phyloP scores from a whole-genome alignment of 352 stramenopile genomes.

The Elongisporangium senticosum region DNA sequence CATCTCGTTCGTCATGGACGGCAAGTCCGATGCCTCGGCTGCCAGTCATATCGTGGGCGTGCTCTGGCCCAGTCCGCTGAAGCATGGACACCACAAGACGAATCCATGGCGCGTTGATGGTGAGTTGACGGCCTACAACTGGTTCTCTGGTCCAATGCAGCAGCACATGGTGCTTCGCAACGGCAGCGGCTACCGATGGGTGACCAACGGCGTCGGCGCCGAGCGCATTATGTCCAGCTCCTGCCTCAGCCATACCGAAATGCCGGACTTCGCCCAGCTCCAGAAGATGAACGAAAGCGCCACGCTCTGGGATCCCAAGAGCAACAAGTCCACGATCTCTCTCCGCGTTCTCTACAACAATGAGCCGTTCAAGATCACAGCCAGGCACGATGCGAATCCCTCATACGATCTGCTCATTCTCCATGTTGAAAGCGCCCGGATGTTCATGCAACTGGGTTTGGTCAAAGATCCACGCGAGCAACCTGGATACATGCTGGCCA shows the following conservation, averaged over 20 bases:
- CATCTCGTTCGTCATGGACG: not conserved
- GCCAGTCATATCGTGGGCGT: not conserved
- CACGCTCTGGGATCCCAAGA: not conserved
- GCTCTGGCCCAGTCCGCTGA: not conserved
- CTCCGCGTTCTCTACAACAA: not conserved
- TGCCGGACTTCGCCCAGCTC: not conserved
- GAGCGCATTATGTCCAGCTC: not conserved
- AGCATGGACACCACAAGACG: not conserved
- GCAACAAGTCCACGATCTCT: not conserved
- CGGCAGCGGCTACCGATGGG: slow-evolving; percentile 23
- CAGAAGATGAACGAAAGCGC: not conserved
- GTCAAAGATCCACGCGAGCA: not conserved
- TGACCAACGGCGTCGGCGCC: not conserved
- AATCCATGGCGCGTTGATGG: not conserved
- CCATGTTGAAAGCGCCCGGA: not conserved
- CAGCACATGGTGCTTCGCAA: slow-evolving; percentile 14
- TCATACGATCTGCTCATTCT: not conserved
- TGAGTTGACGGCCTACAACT: not conserved
- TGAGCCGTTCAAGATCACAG: not conserved
- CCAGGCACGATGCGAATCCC: not conserved
- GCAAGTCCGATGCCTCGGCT: not conserved
- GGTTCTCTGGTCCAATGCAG: not conserved
- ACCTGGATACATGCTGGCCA: not conserved
- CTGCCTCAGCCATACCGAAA: not conserved
- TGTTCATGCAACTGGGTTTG: not conserved